Percentiles rank a stretch among this genome's conserved stretches.
Conservation (phyloP, 1,284 basidiomycete species). For the Cutaneotrichosporon cyanovorans region DNA sequence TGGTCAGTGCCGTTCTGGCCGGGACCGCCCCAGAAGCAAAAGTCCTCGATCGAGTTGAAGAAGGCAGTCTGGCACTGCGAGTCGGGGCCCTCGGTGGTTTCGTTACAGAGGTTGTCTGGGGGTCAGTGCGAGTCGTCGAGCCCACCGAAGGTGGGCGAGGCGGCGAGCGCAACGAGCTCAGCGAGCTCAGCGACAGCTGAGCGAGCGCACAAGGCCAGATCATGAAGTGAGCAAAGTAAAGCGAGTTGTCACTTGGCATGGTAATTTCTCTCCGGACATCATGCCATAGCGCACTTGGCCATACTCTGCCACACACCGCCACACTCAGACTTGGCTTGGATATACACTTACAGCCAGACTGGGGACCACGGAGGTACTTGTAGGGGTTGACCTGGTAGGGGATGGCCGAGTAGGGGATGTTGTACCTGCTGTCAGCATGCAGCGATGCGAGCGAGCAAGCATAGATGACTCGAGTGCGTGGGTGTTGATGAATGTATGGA, state of each 20-base stretch:
- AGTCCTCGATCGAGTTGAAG: conserved; percentile 44
- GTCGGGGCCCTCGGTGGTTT: conserved; percentile 15
- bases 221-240: no score
- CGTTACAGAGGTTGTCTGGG: conserved; percentile 21
- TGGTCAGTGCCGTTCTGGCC: conserved; percentile 24
- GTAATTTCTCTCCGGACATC: no score
- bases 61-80: conserved; percentile 17
- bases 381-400: conserved; percentile 12
- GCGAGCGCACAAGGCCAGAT: no score
- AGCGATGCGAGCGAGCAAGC: accelerated
- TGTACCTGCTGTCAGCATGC: conserved; percentile 6
- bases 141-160: no score
- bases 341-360: conserved; percentile 7
- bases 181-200: no score
- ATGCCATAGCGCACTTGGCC: no score
- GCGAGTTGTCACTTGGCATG: no score
- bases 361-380: conserved; percentile 5
- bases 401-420: conserved; percentile 14
- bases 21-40: conserved; percentile 51
- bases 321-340: no score
- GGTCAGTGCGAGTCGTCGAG: background rate
- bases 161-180: no score
- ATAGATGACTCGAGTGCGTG: no score
- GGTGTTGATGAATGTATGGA: no score
- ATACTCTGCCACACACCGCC: no score